Percentiles rank a stretch among this genome's conserved stretches.
phyloP scores from a whole-genome alignment of 805 yeast genomes.

The Saturnispora diversa region DNA sequence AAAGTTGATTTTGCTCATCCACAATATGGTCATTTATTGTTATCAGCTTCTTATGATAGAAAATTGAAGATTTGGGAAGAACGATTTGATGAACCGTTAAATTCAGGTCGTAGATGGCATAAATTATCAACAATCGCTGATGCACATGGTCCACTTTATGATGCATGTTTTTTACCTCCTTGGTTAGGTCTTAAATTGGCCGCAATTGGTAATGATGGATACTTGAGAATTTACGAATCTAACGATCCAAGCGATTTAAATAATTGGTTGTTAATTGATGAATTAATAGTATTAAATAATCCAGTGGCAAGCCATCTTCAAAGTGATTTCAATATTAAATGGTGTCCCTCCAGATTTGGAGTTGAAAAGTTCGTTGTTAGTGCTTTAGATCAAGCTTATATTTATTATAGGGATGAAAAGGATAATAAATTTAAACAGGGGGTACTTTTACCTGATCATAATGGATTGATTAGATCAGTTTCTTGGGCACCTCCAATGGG shows the following conservation, averaged over 20 bases:
- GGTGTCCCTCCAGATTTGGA: constrained; percentile 85
- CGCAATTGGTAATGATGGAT: constrained; percentile 84
- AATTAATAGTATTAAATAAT: constrained; percentile 53
- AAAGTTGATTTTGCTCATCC: constrained; percentile 91
- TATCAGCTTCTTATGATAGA: constrained; percentile 84
- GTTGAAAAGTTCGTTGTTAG: constrained; percentile 76
- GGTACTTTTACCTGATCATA: constrained; percentile 71
- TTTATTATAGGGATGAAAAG: constrained; percentile 46
- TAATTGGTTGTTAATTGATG: constrained; percentile 72
- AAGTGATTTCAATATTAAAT: constrained; percentile 74
- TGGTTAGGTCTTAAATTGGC: constrained; percentile 77
- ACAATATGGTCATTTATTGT: constrained; percentile 79
- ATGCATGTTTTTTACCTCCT: constrained; percentile 81
- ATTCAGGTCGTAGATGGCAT: constrained; percentile 81
- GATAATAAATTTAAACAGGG: constrained; percentile 46
- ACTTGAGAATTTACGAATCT: constrained; percentile 76
- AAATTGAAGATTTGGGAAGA: constrained; percentile 91
- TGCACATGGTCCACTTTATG: constrained; percentile 81
- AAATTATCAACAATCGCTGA: constrained; percentile 73
- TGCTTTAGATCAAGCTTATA: constrained; percentile 79
- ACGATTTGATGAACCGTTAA: constrained; percentile 63
- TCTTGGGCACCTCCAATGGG: constrained; percentile 98
- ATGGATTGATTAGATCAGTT: constrained; percentile 78
- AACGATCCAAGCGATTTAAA: constrained; percentile 82
- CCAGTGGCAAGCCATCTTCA: constrained; percentile 78